A percentile compares a stretch with the other conserved stretches of the same genome.
Conservation (phyloP, 2,329 filamentous ascomycete species). For the Ophiostoma tasmaniense region DNA sequence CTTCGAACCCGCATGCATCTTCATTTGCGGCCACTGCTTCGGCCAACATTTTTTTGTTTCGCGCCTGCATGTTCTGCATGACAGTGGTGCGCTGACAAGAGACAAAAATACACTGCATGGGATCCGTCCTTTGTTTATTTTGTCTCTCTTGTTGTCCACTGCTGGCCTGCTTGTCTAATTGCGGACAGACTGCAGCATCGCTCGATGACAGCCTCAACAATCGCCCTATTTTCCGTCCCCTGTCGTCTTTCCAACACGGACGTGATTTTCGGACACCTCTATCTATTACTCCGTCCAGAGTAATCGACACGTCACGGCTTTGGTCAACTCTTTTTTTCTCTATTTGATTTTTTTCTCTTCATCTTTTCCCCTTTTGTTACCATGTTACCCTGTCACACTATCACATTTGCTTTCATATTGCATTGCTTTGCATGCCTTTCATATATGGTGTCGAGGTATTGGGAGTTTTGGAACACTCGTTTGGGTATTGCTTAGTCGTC, state of each 20-base stretch:
- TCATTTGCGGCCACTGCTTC: not conserved
- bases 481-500: not conserved
- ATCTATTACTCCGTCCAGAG: not conserved
- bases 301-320: not conserved
- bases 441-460: not conserved
- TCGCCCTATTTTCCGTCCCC: not conserved
- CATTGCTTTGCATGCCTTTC: not conserved
- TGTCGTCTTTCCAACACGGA: not conserved
- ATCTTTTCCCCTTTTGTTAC: not conserved
- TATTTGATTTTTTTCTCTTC: no score
- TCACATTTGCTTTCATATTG: not conserved
- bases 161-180: no score
- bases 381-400: not conserved
- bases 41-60: not conserved
- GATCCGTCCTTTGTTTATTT: not conserved
- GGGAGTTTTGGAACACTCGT: slow-evolving; percentile 4
- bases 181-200: not conserved
- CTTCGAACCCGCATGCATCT: not conserved
- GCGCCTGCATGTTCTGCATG: not conserved
- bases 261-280: not conserved
- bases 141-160: not conserved
- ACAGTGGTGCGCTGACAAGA: not conserved
- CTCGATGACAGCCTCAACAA: not conserved
- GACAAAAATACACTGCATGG: not conserved
- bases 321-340: not conserved